Base-by-base conservation (phyloP, 441 rosid species). In the Aquilaria agallochum region DNA sequence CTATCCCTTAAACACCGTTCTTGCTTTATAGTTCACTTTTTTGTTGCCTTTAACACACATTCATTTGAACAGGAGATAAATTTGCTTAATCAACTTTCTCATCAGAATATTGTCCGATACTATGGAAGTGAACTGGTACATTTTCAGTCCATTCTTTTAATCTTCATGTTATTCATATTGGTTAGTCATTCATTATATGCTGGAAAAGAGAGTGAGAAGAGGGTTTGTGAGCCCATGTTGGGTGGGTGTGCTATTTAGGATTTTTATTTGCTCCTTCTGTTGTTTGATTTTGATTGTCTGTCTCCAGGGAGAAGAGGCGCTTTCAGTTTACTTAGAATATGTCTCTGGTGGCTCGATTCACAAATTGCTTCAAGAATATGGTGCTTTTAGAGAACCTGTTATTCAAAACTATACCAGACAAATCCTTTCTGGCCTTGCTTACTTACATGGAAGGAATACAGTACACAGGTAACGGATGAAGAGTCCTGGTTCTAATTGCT, bases 291-390 rank as follows among this genome's bases (percentile, higher is more conserved):
- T 67, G 61, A 50, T 74, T 76, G 47, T 68, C 58, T 68, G 62
- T 73, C 59, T 66, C 64, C 79, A 91, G 97, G 77, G 81, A 60
- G 97, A 89, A 59, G 92, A 89, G 74, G 78, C 87, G 12, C 89
- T 94, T 65, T 91, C 97, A 3, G 97, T 94, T 60, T 94, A 89
- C 76, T 82, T 94, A 78, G 99, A 94, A 76, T 94, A 73, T 57
- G 94, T 91, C 51, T 94, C 99, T 31, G 96, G 97, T 71, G 99
- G 99, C 55, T 94, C 99, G 68, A 89, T 94, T 67, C 77, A 94
- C 77, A 94, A 94, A 82, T 83, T 94, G 57, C 94, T 94, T 55
- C 87, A 86, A 78, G 96, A 91, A 56, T 94, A 94, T 75, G 97
- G 99, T 48, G 63, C 97, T 67, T 91, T 94, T 70, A 83, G 65